Evolutionary conservation across 208 protist species (phyloP).

Genomic region (Angomonas ambiguus): DNA sequence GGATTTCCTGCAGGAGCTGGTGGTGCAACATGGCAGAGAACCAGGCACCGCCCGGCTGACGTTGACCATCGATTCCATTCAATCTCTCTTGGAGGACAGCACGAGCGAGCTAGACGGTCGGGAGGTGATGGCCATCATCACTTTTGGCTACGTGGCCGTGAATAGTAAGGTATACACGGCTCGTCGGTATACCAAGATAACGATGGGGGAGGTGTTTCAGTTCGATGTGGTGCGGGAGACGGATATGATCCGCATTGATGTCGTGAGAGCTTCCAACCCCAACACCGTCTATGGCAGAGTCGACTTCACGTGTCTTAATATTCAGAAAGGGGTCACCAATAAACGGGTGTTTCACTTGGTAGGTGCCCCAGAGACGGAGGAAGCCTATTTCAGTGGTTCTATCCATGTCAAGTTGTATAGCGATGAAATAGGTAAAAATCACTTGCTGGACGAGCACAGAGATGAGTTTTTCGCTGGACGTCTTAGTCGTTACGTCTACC

Average conservation of each 20-base stretch:
- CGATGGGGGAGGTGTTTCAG: conserved; percentile 53
- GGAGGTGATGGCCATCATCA: conserved; percentile 54
- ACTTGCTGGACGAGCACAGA: conserved; percentile 44
- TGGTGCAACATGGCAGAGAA: conserved; percentile 68
- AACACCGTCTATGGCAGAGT: conserved; percentile 63
- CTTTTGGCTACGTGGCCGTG: conserved; percentile 52
- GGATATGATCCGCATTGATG: conserved; percentile 74
- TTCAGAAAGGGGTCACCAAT: conserved; percentile 56
- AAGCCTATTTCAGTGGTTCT: conserved; percentile 77
- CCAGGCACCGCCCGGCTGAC: conserved; percentile 56
- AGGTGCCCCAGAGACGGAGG: conserved; percentile 45
- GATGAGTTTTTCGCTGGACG: conserved; percentile 53
- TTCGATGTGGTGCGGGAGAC: conserved; percentile 82
- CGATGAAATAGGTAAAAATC: conserved; percentile 63
- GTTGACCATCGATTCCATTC: conserved; percentile 39
- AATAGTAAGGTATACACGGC: conserved; percentile 40
- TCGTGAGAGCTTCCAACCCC: conserved; percentile 39
- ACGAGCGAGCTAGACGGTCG: conserved; percentile 35
- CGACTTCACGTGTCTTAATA: conserved; percentile 76
- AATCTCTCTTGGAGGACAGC: conserved; percentile 36
- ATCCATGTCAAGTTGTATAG: conserved; percentile 57
- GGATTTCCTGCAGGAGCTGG: conserved; percentile 64
- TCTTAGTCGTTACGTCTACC: conserved; percentile 59
- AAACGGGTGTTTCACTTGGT: conserved; percentile 57
- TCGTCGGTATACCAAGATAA: conserved; percentile 34